A percentile compares a stretch with the other conserved stretches of the same genome.
Conservation (phyloP, 2,329 filamentous ascomycete species). For the Aspergillus phoenicis region DNA sequence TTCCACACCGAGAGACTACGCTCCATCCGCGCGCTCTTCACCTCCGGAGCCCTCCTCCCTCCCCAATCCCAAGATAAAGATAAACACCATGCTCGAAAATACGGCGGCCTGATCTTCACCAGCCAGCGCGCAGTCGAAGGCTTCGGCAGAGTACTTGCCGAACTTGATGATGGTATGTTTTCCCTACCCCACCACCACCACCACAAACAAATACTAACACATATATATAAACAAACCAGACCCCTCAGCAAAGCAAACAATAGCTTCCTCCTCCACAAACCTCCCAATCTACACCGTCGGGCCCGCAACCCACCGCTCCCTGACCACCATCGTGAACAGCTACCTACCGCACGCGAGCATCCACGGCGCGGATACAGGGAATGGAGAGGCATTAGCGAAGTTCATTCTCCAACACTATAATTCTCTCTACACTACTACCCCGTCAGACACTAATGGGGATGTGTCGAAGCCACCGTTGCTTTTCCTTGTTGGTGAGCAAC, state of each 20-base stretch:
- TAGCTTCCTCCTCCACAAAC: constrained; percentile 21
- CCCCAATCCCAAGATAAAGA: too few species aligned
- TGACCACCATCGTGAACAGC: constrained; percentile 55
- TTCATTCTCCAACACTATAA: constrained; percentile 81
- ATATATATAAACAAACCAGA: not conserved
- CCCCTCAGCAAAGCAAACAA: constrained; percentile 1
- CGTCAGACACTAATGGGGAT: too few species aligned
- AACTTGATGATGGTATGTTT: constrained; percentile 25
- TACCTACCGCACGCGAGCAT: constrained; percentile 59
- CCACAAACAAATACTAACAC: not conserved
- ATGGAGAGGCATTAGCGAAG: constrained; percentile 74
- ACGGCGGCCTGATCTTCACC: constrained; percentile 54
- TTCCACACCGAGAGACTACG: constrained; percentile 42
- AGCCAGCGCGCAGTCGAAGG: constrained; percentile 53
- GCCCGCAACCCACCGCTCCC: constrained; percentile 62
- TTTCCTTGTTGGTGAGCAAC: constrained; percentile 88
- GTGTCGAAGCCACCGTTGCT: constrained; percentile 61
- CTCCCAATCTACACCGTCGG: constrained; percentile 51
- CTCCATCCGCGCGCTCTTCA: constrained; percentile 39
- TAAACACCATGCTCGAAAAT: constrained; percentile 25
- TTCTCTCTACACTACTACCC: constrained; percentile 22
- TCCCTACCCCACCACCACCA: not conserved
- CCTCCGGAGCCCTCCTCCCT: constrained; percentile 23
- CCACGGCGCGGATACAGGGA: constrained; percentile 79
- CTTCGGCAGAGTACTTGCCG: constrained; percentile 37